Evolutionary conservation across 352 stramenopile species (phyloP).

Genomic region (Lagenidium giganteum): DNA sequence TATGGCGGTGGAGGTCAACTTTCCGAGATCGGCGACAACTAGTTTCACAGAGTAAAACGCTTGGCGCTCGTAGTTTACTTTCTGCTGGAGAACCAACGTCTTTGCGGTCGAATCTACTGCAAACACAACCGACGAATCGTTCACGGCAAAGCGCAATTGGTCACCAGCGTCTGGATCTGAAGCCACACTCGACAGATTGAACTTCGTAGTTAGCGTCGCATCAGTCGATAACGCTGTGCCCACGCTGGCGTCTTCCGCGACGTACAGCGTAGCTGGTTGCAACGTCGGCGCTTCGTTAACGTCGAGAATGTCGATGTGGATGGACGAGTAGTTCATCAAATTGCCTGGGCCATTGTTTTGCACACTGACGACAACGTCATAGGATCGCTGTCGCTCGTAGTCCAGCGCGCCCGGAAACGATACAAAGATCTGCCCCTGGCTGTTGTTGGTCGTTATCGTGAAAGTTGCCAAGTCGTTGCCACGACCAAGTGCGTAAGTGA

Average conservation of each 20-base stretch:
- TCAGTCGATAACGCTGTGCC: neutral
- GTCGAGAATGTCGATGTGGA: constrained; percentile 16
- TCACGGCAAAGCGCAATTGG: neutral
- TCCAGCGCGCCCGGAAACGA: constrained; percentile 26
- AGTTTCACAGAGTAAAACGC: constrained; percentile 13
- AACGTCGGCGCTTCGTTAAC: constrained; percentile 23
- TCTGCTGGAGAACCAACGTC: too few relatives aligned
- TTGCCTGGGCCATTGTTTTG: constrained; percentile 21
- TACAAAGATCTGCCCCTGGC: constrained; percentile 28
- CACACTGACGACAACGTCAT: constrained; percentile 16
- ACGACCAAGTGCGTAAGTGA: constrained; percentile 34
- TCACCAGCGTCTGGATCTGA: constrained; percentile 15
- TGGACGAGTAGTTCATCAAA: constrained; percentile 15
- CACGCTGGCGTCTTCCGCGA: constrained; percentile 19
- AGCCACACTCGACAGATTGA: constrained; percentile 11
- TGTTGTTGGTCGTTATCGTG: constrained; percentile 26
- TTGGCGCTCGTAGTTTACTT: constrained; percentile 15
- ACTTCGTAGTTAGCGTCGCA: neutral
- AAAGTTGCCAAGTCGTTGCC: constrained; percentile 40
- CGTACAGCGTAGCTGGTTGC: constrained; percentile 13
- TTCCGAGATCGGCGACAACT: constrained; percentile 7
- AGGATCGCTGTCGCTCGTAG: constrained; percentile 30
- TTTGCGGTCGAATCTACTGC: too few relatives aligned
- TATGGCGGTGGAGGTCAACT: neutral
- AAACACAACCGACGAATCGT: neutral